Conservation (phyloP, 176 grass and related monocot species). For the Oryza glaberrima region DNA sequence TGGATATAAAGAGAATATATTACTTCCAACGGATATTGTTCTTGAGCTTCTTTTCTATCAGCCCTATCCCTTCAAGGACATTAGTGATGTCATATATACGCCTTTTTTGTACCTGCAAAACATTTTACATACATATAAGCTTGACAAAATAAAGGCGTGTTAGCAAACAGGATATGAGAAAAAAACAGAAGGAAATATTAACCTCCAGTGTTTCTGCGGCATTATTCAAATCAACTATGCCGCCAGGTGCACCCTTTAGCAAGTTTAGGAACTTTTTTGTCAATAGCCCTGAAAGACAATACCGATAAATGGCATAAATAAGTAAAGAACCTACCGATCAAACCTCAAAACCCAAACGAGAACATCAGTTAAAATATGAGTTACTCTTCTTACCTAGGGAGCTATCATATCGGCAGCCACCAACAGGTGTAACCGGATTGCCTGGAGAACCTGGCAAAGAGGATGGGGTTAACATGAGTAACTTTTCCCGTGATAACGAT, state of each 20-base stretch:
- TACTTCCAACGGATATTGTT: slow-evolving; percentile 96
- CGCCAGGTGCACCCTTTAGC: slow-evolving; percentile 74
- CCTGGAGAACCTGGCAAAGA: slow-evolving; percentile 65
- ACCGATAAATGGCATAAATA: slow-evolving; percentile 8
- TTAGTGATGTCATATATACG: slow-evolving; percentile 97
- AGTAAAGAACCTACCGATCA: slow-evolving; percentile 28
- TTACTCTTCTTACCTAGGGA: slow-evolving; percentile 65
- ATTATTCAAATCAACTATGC: slow-evolving; percentile 87
- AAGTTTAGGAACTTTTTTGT: slow-evolving; percentile 91
- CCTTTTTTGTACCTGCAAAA: slow-evolving; percentile 84
- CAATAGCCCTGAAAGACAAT: slow-evolving; percentile 54
- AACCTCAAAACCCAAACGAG: background rate
- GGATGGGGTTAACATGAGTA: slow-evolving; percentile 25
- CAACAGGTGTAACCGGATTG: slow-evolving; percentile 62
- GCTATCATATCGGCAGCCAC: slow-evolving; percentile 78
- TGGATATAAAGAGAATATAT: slow-evolving; percentile 29
- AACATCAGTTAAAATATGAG: slow-evolving; percentile 7
- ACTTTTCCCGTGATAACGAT: slow-evolving; percentile 13
- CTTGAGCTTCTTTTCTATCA: slow-evolving; percentile 96
- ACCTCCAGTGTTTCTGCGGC: slow-evolving; percentile 84
- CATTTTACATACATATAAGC: slow-evolving; percentile 13
- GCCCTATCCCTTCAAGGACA: slow-evolving; percentile 94
- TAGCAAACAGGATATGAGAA: slow-evolving; percentile 17
- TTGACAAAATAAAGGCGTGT: slow-evolving; percentile 11
- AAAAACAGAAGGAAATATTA: slow-evolving; percentile 21